Conservation (phyloP, 306 rosid genomes). For the Prunus mume region DNA sequence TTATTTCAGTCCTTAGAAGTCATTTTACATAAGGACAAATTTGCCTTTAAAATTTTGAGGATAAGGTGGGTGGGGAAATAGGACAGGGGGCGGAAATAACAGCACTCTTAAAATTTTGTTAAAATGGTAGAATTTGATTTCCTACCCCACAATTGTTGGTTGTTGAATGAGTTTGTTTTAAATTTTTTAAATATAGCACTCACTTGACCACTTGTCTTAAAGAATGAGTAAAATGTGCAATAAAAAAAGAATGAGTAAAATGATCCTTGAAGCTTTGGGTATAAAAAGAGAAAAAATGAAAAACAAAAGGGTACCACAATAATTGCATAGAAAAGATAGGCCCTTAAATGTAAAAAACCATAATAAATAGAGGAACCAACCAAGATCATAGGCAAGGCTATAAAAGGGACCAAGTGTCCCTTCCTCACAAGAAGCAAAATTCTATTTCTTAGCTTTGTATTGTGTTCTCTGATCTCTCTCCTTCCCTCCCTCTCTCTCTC, state of each 20-base stretch:
- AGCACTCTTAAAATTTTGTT: too few species aligned
- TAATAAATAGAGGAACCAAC: neutral
- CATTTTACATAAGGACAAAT: too few species aligned
- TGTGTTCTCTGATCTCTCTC: neutral
- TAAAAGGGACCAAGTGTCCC: neutral
- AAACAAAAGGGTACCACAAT: neutral
- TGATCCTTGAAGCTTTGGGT: neutral
- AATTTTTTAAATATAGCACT: neutral
- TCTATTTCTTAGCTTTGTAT: neutral
- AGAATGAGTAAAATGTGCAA: neutral
- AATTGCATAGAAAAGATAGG: neutral
- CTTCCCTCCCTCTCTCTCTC: neutral
- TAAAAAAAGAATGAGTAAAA: neutral
- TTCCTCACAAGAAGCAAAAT: neutral
- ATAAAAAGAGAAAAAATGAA: neutral
- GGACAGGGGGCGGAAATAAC: accelerated
- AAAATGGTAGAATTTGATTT: neutral
- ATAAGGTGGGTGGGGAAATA: too few species aligned
- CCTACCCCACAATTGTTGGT: neutral
- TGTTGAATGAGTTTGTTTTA: neutral
- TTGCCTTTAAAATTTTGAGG: too few species aligned
- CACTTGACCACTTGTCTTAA: neutral
- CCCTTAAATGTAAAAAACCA: neutral
- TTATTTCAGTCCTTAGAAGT: too few species aligned
- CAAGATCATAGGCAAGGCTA: neutral